These are phyloP conservation scores for Trichosanthes truncata DNA, from an alignment of 306 rosid species.

Conservation along the genomic window DNA sequence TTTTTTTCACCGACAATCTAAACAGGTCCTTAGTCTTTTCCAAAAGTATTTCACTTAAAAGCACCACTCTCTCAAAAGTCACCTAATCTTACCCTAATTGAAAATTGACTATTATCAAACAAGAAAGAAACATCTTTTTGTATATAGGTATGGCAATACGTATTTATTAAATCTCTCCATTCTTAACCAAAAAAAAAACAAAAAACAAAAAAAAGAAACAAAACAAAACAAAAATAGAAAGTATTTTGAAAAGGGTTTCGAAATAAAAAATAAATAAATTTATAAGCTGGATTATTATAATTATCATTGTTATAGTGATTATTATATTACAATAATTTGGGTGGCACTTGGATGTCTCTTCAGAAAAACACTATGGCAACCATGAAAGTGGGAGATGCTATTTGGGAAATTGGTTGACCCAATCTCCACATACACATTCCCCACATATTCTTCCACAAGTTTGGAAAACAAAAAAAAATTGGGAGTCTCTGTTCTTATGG, in stretches of 20 bases:
- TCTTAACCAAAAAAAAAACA: no score
- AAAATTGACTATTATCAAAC: no score
- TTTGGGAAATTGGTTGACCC: background rate
- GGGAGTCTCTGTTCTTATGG: constrained; percentile 19
- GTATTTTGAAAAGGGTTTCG: no score
- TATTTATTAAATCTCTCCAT: background rate
- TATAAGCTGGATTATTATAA: background rate
- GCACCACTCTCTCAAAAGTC: background rate
- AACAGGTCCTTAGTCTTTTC: no score
- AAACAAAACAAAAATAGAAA: no score
- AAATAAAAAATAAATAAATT: no score
- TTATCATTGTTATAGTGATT: background rate
- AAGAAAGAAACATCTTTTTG: no score
- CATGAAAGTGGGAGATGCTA: constrained; percentile 21
- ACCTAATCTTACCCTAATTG: background rate
- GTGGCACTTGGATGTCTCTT: background rate
- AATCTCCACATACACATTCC: background rate
- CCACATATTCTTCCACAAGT: background rate
- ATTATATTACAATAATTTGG: background rate
- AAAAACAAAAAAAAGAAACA: no score
- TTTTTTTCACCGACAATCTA: no score
- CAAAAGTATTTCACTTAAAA: background rate
- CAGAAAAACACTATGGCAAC: constrained; percentile 27
- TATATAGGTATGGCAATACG: background rate
- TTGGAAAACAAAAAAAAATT: constrained; percentile 25